A percentile compares a stretch with the other conserved stretches of the same genome.
Conservation (phyloP, 352 stramenopile genomes). For the Phytophthora citrophthora region DNA sequence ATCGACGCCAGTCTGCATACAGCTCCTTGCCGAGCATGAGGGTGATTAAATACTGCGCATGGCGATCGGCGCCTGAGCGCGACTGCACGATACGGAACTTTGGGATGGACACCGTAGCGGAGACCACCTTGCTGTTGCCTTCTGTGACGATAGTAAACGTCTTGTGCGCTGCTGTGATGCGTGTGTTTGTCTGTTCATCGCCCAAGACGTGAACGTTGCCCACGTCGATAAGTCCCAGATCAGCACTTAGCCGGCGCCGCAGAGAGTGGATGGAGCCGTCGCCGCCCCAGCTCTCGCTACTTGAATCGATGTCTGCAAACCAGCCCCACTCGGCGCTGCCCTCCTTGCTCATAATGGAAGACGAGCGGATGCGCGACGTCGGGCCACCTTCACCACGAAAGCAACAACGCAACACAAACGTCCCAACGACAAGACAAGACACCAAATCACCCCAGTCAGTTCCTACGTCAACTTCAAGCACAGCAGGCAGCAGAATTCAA, state of each 20-base stretch:
- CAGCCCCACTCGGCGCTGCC: conserved; percentile 87
- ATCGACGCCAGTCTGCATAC: conserved; percentile 87
- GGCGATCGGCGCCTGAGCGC: conserved; percentile 75
- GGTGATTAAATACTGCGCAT: conserved; percentile 90
- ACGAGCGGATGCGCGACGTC: conserved; percentile 63
- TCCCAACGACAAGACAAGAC: conserved; percentile 34
- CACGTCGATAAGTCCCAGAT: conserved; percentile 73
- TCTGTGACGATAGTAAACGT: conserved; percentile 82
- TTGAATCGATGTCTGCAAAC: conserved; percentile 90
- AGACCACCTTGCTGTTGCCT: conserved; percentile 82
- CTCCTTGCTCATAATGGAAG: conserved; percentile 77
- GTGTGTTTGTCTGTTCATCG: conserved; percentile 85
- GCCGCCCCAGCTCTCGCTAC: conserved; percentile 78
- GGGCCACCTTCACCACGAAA: conserved; percentile 37
- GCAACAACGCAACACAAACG: conserved; percentile 33
- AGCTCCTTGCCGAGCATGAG: conserved; percentile 88
- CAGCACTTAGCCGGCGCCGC: conserved; percentile 70
- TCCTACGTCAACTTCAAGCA: conserved; percentile 35
- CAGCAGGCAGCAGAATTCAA: conserved; percentile 27
- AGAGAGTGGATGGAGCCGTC: conserved; percentile 72
- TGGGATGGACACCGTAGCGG: conserved; percentile 80
- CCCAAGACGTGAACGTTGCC: conserved; percentile 77
- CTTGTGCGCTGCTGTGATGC: conserved; percentile 86
- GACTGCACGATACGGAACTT: conserved; percentile 91
- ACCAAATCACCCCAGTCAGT: conserved; percentile 39